These are phyloP conservation scores for Gonapodya prolifera DNA, from an alignment of 192 early-diverging fungal genomes.

Conservation along the genomic window DNA sequence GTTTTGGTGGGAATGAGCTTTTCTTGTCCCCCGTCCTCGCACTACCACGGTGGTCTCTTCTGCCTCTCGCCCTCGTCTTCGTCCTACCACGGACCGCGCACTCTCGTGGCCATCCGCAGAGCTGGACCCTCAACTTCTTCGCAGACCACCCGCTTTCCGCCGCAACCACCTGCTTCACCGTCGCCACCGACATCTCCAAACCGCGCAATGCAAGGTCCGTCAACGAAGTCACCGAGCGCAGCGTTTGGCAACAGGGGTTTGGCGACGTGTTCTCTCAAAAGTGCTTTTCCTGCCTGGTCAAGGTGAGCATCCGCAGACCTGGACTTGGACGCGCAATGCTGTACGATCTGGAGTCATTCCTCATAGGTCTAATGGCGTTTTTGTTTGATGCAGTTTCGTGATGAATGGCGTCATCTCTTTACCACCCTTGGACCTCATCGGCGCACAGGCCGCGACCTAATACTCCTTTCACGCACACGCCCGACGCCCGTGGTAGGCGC, in stretches of 20 bases:
- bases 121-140: slow-evolving; percentile 30
- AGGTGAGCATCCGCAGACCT: slow-evolving; percentile 15
- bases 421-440: slow-evolving; percentile 32
- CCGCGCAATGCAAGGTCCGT: slow-evolving; percentile 26
- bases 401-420: neutral
- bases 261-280: slow-evolving; percentile 15
- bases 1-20: too few species aligned
- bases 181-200: slow-evolving; percentile 30
- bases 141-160: slow-evolving; percentile 31
- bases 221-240: slow-evolving; percentile 13
- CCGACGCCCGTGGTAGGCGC: slow-evolving; percentile 10
- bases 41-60: too few species aligned
- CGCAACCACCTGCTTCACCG: slow-evolving; percentile 32
- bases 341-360: too few species aligned
- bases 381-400: neutral
- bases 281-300: slow-evolving; percentile 48
- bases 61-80: too few species aligned
- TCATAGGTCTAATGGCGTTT: too few species aligned
- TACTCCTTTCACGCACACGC: slow-evolving; percentile 35
- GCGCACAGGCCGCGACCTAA: slow-evolving; percentile 26
- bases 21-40: too few species aligned
- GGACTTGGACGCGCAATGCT: too few species aligned
- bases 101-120: too few species aligned
- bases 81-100: too few species aligned
- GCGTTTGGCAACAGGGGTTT: neutral